These are phyloP conservation scores for Aureobasidium subglaciale DNA, from an alignment of 2,329 filamentous ascomycete species.

Conservation along the genomic window DNA sequence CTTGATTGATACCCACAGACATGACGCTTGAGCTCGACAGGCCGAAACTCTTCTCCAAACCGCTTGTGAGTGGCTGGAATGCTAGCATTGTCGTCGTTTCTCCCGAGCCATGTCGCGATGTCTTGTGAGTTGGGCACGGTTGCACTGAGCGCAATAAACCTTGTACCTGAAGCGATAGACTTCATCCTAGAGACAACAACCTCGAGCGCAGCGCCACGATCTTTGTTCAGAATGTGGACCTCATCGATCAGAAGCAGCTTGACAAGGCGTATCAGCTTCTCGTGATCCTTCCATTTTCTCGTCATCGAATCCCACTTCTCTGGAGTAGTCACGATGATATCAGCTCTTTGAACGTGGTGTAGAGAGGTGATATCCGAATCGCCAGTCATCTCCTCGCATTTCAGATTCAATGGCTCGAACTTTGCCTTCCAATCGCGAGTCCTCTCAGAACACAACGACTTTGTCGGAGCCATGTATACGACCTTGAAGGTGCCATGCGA, in stretches of 20 bases:
- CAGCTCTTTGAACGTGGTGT: conserved; percentile 61
- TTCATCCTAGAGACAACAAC: conserved; percentile 85
- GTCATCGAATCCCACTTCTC: conserved; percentile 92
- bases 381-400: conserved; percentile 72
- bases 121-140: conserved; percentile 78
- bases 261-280: conserved; percentile 64
- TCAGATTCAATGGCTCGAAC: conserved; percentile 59
- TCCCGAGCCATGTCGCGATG: conserved; percentile 73
- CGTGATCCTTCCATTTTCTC: conserved; percentile 76
- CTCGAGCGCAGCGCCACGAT: conserved; percentile 71
- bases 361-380: conserved; percentile 66
- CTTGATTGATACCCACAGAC: conserved; percentile 63
- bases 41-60: conserved; percentile 74
- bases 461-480: conserved; percentile 78
- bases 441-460: conserved; percentile 71
- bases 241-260: conserved; percentile 81
- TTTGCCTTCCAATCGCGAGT: conserved; percentile 71
- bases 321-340: conserved; percentile 79
- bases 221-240: conserved; percentile 77
- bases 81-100: conserved; percentile 50
- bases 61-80: conserved; percentile 59
- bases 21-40: conserved; percentile 67
- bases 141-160: conserved; percentile 75
- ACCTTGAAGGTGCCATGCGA: conserved; percentile 64
- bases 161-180: conserved; percentile 63